Evolutionary conservation across 148 eudicot genomes (phyloP).

Genomic region (Rhododendron williamsianum): DNA sequence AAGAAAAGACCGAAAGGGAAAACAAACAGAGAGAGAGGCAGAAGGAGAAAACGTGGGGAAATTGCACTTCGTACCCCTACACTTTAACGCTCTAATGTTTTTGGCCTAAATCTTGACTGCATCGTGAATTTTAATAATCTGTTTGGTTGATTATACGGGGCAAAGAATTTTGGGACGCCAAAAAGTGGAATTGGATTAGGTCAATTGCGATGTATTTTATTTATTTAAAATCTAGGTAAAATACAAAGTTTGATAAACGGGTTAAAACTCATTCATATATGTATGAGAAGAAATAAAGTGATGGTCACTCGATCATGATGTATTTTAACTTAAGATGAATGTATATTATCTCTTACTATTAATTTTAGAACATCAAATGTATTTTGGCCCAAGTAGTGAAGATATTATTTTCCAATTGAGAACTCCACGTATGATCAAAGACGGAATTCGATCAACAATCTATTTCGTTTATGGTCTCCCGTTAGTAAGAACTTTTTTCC

Average conservation of each 20-base stretch:
- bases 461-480: too few relatives aligned
- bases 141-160: not conserved
- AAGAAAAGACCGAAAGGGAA: not conserved
- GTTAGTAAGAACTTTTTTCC: too few relatives aligned
- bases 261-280: not conserved
- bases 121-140: not conserved
- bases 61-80: not conserved
- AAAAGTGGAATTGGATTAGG: not conserved
- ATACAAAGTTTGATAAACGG: too few relatives aligned
- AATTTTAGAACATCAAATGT: not conserved
- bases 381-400: not conserved
- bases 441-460: too few relatives aligned
- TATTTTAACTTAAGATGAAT: not conserved
- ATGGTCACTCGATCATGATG: not conserved
- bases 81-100: not conserved
- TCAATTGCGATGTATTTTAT: not conserved
- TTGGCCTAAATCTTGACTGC: not conserved
- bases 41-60: not conserved
- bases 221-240: too few relatives aligned
- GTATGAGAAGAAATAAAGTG: too few relatives aligned
- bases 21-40: not conserved
- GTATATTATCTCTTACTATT: too few relatives aligned
- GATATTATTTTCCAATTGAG: not conserved
- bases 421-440: not conserved
- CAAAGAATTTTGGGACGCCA: not conserved